Conservation (phyloP, 352 stramenopile genomes). For the Blastocystis sp. region DNA sequence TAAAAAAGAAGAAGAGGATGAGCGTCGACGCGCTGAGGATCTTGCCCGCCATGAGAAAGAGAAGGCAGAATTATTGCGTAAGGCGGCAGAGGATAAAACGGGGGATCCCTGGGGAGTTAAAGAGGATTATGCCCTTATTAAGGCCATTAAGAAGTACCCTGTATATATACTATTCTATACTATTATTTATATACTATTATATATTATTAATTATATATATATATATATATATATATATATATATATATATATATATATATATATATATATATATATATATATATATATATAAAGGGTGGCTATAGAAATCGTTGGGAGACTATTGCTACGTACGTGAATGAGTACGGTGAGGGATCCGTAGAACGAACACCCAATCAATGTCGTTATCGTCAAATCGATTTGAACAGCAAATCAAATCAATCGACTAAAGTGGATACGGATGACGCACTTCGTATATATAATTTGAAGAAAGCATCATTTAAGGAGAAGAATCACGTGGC, state of each 20-base stretch:
- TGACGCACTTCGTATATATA: slow-evolving; percentile 37
- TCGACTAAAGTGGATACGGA: slow-evolving; percentile 28
- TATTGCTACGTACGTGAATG: slow-evolving; percentile 23
- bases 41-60: background rate
- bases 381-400: slow-evolving; percentile 21
- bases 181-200: background rate
- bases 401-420: slow-evolving; percentile 15
- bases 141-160: background rate
- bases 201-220: slow-evolving; percentile 7
- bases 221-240: background rate
- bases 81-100: background rate
- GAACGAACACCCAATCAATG: slow-evolving; percentile 28
- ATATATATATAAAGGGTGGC: background rate
- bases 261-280: background rate
- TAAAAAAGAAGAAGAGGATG: background rate
- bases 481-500: slow-evolving; percentile 46
- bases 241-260: background rate
- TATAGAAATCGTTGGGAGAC: slow-evolving; percentile 27
- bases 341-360: slow-evolving; percentile 9
- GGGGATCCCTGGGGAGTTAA: background rate
- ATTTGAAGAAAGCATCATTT: slow-evolving; percentile 37
- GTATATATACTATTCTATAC: slow-evolving; percentile 10
- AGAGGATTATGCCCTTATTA: too few relatives aligned
- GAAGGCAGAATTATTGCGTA: background rate
- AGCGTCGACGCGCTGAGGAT: background rate